Conservation (phyloP, 2,329 filamentous ascomycete species). For the Berkeleyomyces basicola region DNA sequence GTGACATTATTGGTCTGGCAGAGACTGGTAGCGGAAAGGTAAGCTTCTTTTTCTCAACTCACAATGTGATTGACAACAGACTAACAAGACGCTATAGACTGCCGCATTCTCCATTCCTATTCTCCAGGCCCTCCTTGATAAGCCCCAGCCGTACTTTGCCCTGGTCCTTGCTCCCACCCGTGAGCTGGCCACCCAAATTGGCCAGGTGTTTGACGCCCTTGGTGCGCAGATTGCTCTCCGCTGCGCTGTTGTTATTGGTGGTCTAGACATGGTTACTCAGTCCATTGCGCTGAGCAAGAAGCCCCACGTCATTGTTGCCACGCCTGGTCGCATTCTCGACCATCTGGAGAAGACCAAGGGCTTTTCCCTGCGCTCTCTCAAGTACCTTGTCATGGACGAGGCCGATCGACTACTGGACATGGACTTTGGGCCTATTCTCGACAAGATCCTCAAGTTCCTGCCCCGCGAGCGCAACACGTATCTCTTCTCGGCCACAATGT, state of each 20-base stretch:
- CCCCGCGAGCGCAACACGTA: conserved; percentile 65
- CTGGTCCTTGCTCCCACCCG: conserved; percentile 84
- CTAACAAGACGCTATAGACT: conserved; percentile 29
- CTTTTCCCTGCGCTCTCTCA: conserved; percentile 66
- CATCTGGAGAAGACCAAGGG: conserved; percentile 95
- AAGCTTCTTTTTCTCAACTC: not conserved
- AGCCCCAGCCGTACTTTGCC: conserved; percentile 72
- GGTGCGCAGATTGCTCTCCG: conserved; percentile 78
- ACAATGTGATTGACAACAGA: not conserved
- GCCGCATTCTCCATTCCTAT: conserved; percentile 90
- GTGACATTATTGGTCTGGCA: conserved; percentile 83
- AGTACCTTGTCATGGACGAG: conserved; percentile 90
- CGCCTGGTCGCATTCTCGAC: conserved; percentile 74
- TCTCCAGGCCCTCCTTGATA: conserved; percentile 75
- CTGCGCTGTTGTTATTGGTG: conserved; percentile 74
- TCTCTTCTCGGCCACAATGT: conserved; percentile 90
- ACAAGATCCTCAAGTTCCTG: conserved; percentile 83
- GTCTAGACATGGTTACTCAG: conserved; percentile 90
- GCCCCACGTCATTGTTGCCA: conserved; percentile 85
- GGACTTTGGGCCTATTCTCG: conserved; percentile 81
- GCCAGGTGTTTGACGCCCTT: conserved; percentile 71
- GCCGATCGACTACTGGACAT: conserved; percentile 83
- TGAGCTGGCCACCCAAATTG: conserved; percentile 85
- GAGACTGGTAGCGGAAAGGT: conserved; percentile 85
- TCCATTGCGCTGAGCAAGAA: conserved; percentile 86